Evolutionary conservation across 768 basidiomycete species (phyloP).

Genomic region (Cystofilobasidium capitatum): DNA sequence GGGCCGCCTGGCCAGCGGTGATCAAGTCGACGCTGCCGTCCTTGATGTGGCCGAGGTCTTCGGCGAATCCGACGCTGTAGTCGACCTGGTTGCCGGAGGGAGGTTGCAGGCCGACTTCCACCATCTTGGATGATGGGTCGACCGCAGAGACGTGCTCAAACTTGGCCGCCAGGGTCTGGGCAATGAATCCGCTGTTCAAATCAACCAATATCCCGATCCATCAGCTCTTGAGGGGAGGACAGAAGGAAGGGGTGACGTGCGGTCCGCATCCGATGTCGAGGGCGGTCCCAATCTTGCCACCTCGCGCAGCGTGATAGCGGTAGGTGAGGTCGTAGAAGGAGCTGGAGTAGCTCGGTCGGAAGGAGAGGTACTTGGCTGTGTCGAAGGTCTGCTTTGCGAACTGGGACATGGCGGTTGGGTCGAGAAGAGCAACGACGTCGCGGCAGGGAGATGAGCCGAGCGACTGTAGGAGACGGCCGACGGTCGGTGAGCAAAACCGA

Average conservation of each 20-base stretch:
- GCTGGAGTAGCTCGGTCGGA: constrained; percentile 63
- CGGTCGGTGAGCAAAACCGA: no score
- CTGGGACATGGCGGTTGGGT: constrained; percentile 51
- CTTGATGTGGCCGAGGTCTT: constrained; percentile 48
- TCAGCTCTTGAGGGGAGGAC: background rate
- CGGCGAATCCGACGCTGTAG: constrained; percentile 46
- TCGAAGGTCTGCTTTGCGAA: constrained; percentile 65
- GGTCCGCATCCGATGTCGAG: constrained; percentile 78
- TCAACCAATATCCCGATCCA: constrained; percentile 26
- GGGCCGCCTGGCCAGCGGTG: constrained; percentile 48
- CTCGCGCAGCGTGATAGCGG: constrained; percentile 46
- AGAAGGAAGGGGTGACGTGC: constrained; percentile 43
- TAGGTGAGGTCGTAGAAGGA: constrained; percentile 57
- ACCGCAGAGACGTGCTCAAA: constrained; percentile 59
- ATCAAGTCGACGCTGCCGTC: constrained; percentile 56
- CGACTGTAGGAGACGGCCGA: no score
- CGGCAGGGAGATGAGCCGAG: background rate
- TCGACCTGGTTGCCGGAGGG: constrained; percentile 35
- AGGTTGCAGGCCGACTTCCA: constrained; percentile 39
- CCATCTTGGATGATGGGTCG: constrained; percentile 68
- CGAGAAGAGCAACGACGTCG: background rate
- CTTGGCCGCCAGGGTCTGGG: constrained; percentile 45
- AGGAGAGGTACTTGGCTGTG: constrained; percentile 55
- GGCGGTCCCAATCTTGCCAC: constrained; percentile 48
- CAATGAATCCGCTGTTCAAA: constrained; percentile 55